Evolutionary conservation across 306 rosid genomes (phyloP).

Genomic region (Hippophae rhamnoides): DNA sequence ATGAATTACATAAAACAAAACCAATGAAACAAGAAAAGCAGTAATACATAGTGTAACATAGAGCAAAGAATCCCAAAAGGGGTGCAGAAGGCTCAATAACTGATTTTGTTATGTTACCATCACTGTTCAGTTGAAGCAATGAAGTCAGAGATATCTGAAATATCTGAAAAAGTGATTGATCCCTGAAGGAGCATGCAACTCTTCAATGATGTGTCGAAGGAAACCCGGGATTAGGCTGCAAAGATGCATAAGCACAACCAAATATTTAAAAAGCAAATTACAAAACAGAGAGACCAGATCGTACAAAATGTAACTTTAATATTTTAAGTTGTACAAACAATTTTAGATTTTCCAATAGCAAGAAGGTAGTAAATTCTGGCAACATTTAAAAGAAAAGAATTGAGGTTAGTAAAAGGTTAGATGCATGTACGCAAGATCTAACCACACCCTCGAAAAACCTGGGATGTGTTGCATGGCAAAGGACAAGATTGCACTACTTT

Average conservation of each 20-base stretch:
- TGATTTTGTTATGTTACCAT: constrained; percentile 41
- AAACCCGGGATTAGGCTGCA: constrained; percentile 78
- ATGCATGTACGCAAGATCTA: no score
- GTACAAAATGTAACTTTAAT: no score
- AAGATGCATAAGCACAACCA: constrained; percentile 6
- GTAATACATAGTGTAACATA: neutral
- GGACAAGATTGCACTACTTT: no score
- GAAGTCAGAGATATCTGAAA: constrained; percentile 94
- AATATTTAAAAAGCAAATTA: neutral
- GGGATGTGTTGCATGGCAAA: no score
- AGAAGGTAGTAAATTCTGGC: no score
- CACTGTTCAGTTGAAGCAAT: constrained; percentile 73
- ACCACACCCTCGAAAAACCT: no score
- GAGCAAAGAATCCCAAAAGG: constrained; percentile 5
- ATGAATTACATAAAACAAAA: constrained; percentile 28
- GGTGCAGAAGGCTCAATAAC: neutral
- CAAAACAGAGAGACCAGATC: no score
- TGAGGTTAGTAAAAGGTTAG: no score
- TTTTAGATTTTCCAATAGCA: no score
- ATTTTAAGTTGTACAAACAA: no score
- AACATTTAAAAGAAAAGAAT: no score
- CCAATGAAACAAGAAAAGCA: constrained; percentile 11
- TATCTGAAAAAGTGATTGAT: constrained; percentile 77
- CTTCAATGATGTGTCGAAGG: constrained; percentile 97
- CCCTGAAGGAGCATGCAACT: constrained; percentile 92